Evolutionary conservation across 805 yeast species (phyloP).

Genomic region (Wickerhamiella musiphila): DNA sequence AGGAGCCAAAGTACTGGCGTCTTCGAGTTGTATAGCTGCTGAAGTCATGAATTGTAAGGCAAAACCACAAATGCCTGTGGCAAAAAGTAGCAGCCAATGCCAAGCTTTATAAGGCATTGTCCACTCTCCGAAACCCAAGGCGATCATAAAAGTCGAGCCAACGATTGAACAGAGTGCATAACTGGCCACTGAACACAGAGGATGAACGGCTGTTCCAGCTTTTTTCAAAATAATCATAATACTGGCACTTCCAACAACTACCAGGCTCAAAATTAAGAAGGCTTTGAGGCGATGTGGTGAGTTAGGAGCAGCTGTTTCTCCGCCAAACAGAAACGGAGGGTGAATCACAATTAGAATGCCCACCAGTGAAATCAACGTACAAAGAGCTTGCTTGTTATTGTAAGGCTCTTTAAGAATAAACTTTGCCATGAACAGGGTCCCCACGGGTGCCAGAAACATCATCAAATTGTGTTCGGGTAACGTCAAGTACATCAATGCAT

Average conservation of each 20-base stretch:
- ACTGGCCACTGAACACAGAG: conserved; percentile 60
- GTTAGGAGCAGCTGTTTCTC: too few relatives aligned
- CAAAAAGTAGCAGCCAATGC: conserved; percentile 39
- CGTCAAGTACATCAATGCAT: conserved; percentile 51
- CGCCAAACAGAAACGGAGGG: conserved; percentile 62
- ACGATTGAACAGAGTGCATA: conserved; percentile 47
- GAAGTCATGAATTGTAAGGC: conserved; percentile 65
- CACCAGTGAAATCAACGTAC: conserved; percentile 46
- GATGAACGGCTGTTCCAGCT: conserved; percentile 66
- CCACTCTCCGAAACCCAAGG: conserved; percentile 1
- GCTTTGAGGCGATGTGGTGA: too few relatives aligned
- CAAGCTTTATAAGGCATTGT: conserved; percentile 2
- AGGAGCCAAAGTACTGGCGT: conserved; percentile 58
- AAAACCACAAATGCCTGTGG: conserved; percentile 65
- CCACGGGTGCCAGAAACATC: conserved; percentile 59
- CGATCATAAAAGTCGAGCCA: conserved; percentile 30
- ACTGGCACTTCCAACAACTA: conserved; percentile 26
- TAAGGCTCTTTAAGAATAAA: conserved; percentile 46
- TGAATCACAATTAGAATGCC: conserved; percentile 74
- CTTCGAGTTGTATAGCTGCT: conserved; percentile 67
- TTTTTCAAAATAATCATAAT: conserved; percentile 33
- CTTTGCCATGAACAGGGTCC: conserved; percentile 62
- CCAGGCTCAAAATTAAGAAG: too few relatives aligned
- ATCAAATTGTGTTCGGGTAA: conserved; percentile 71
- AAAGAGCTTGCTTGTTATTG: conserved; percentile 46